Evolutionary conservation across 345 rosid genomes (phyloP).

Genomic region (Passiflora organensis): DNA sequence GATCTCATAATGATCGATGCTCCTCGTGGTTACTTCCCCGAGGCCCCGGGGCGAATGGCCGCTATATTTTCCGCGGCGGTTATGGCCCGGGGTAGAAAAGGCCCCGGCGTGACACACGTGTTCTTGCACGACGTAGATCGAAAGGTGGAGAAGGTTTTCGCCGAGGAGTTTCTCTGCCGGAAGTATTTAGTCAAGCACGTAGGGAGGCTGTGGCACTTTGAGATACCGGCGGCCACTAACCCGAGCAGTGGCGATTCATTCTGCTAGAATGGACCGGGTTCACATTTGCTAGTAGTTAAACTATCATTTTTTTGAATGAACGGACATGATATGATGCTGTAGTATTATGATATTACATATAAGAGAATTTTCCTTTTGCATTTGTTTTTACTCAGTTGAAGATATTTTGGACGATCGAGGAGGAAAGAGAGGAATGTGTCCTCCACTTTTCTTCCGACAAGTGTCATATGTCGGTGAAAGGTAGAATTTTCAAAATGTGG

Average conservation of each 20-base stretch:
- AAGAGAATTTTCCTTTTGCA: not conserved
- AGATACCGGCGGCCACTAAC: slow-evolving; percentile 53
- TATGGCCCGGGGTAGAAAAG: slow-evolving; percentile 66
- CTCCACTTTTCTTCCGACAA: no score
- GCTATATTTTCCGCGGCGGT: slow-evolving; percentile 79
- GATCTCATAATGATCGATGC: slow-evolving; percentile 87
- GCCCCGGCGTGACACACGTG: slow-evolving; percentile 64
- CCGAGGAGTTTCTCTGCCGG: slow-evolving; percentile 57
- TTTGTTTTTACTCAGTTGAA: not conserved
- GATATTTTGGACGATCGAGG: no score
- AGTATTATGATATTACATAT: not conserved
- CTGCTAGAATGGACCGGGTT: slow-evolving; percentile 38
- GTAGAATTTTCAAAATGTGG: no score
- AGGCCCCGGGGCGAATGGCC: slow-evolving; percentile 74
- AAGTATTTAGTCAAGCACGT: slow-evolving; percentile 45
- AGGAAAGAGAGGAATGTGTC: no score
- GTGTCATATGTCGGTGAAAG: no score
- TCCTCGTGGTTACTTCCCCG: slow-evolving; percentile 62
- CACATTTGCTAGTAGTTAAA: not conserved
- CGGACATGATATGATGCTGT: not conserved
- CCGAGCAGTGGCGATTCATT: slow-evolving; percentile 31
- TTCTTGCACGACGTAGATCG: slow-evolving; percentile 68
- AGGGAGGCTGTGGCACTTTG: slow-evolving; percentile 67
- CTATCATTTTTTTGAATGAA: not conserved
- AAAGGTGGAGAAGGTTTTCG: slow-evolving; percentile 55